Evolutionary conservation across 192 early-diverging fungal genomes (phyloP), one percentile per base, ranked within the genome.

Genomic region (Allomyces macrogynus): DNA sequence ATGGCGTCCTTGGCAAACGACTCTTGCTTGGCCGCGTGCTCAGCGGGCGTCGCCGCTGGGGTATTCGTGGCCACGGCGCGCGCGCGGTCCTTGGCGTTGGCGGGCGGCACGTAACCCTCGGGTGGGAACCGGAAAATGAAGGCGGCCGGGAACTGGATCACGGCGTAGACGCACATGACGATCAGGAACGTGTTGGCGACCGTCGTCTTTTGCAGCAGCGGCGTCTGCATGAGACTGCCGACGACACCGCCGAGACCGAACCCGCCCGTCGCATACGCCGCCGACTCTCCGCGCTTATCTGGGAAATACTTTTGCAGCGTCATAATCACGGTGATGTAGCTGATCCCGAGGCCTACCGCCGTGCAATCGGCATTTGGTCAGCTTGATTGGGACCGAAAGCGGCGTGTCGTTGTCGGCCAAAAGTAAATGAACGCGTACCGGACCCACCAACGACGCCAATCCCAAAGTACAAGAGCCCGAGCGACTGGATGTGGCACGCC

Each of bases 301-400:
- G 88, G 88, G 70, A 86, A 89, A 86, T 86, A 89, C 68, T 89
- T 84, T 65, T 86, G 85, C 18, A 89, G 77, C 2, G 83, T 82
- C 63, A 81, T 82, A 25, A 87, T 85, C 4, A 86, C 85, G 16
- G 86, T 75, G 32, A 89, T 87, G 70, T 89, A 89, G 43, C 80
- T 78, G 62, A 87, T 72, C 12, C 87, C 87, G 27, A 87, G 71
- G 27, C 32, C 32, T 40, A 40, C 32, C 4, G 32, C 32, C 32
- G 7, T 0, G 32, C 32, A 40, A 8, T 40, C 32, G 7, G 4
- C 1, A 26, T 26, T 26, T 26, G 26, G 26, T 26, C 4, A 26
- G 26, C 26, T 26, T 26, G 26, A 26, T 4, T 26, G 26, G 26
- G 4, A 26, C 26, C 26, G 26, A 26, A 4, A 26, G 26, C 26